Conservation (phyloP, 352 stramenopile species). For the Phytophthora crassamura region DNA sequence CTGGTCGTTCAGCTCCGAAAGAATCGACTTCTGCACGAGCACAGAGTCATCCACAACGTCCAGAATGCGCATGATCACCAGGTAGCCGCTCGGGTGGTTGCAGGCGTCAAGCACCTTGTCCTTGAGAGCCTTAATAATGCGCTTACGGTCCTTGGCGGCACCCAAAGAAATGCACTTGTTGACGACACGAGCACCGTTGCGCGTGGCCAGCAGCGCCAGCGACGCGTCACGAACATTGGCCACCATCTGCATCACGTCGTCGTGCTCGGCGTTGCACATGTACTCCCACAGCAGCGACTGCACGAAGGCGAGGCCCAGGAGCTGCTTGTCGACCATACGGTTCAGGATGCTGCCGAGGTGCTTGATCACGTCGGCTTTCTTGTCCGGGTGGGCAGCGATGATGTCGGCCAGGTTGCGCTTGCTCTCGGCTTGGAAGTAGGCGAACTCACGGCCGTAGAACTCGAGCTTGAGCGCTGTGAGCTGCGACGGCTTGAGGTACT, state of each 20-base stretch:
- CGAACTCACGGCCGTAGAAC: slow-evolving; percentile 91
- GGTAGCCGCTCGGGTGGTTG: slow-evolving; percentile 92
- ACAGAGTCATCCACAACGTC: slow-evolving; percentile 93
- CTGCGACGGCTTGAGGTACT: slow-evolving; percentile 87
- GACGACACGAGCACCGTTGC: slow-evolving; percentile 86
- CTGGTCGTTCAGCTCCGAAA: slow-evolving; percentile 82
- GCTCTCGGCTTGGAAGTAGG: slow-evolving; percentile 85
- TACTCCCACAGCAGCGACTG: slow-evolving; percentile 93
- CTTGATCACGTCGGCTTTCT: slow-evolving; percentile 80
- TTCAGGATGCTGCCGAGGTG: slow-evolving; percentile 76
- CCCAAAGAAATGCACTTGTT: slow-evolving; percentile 87
- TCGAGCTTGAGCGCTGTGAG: slow-evolving; percentile 88
- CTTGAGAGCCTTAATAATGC: slow-evolving; percentile 92
- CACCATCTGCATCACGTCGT: slow-evolving; percentile 87
- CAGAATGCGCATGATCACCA: slow-evolving; percentile 90
- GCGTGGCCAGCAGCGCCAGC: slow-evolving; percentile 86
- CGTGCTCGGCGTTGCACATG: slow-evolving; percentile 78
- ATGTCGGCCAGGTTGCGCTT: slow-evolving; percentile 87
- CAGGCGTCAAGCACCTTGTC: slow-evolving; percentile 90
- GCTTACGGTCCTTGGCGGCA: slow-evolving; percentile 91
- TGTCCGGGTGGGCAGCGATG: slow-evolving; percentile 63
- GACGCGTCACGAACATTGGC: slow-evolving; percentile 88
- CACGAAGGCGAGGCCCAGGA: slow-evolving; percentile 88
- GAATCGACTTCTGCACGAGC: slow-evolving; percentile 90
- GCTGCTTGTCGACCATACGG: slow-evolving; percentile 91